phyloP scores from a whole-genome alignment of 768 basidiomycete species.

The Leccinum rimulosum region DNA sequence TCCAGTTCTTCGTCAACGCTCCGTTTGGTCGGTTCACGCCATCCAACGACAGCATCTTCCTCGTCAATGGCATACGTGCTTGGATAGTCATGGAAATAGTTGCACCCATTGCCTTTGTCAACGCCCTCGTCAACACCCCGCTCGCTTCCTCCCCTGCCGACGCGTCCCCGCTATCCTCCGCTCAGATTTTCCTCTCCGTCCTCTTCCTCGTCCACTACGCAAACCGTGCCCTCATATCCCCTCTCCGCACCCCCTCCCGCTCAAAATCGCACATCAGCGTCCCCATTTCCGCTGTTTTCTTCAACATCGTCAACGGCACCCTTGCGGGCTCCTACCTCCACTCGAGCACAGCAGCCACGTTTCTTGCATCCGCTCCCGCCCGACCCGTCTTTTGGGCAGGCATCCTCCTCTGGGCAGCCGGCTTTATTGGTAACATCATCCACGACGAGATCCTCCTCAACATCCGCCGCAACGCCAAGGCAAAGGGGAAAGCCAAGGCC shows the following conservation, averaged over 20 bases:
- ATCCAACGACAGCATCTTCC: constrained; percentile 40
- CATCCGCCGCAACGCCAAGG: constrained; percentile 64
- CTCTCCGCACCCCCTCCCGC: constrained; percentile 76
- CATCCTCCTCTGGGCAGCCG: constrained; percentile 62
- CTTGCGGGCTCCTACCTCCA: constrained; percentile 71
- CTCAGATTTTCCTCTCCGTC: constrained; percentile 49
- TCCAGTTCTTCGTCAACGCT: constrained; percentile 58
- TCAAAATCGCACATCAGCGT: constrained; percentile 73
- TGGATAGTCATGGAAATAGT: constrained; percentile 82
- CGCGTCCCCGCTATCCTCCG: constrained; percentile 32
- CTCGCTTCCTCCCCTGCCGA: constrained; percentile 37
- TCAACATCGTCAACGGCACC: constrained; percentile 73
- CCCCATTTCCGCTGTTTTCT: constrained; percentile 48
- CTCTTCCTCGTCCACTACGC: constrained; percentile 76
- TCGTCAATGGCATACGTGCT: constrained; percentile 58
- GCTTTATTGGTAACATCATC: constrained; percentile 75
- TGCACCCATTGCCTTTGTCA: constrained; percentile 54
- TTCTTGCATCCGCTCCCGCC: constrained; percentile 34
- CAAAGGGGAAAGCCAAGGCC: constrained; percentile 31
- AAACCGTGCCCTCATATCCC: constrained; percentile 79
- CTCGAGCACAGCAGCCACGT: constrained; percentile 48
- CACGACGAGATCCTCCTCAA: constrained; percentile 91
- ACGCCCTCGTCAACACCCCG: constrained; percentile 48
- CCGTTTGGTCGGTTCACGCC: constrained; percentile 79
- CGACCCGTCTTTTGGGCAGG: constrained; percentile 60